Conservation (phyloP, 164 flowering plant species). For the Berberis thunbergii region DNA sequence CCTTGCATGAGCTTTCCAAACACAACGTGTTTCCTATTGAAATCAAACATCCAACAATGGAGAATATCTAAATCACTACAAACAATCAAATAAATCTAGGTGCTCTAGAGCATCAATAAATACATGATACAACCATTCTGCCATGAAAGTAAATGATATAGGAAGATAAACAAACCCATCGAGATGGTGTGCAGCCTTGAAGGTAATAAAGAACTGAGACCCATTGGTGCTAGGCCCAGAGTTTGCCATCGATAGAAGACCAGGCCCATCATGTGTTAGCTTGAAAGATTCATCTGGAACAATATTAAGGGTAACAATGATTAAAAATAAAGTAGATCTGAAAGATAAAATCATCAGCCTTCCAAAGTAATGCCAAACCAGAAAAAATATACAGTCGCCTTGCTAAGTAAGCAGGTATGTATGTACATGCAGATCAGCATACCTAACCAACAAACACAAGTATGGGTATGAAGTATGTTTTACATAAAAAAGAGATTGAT, state of each 20-base stretch:
- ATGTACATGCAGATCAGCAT: too few relatives aligned
- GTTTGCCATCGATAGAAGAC: conserved; percentile 81
- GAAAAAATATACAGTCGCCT: too few relatives aligned
- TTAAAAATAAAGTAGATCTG: conserved; percentile 3
- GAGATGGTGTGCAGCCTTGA: conserved; percentile 65
- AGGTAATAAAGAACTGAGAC: conserved; percentile 77
- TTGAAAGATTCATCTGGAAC: conserved; percentile 68
- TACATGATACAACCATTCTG: background rate
- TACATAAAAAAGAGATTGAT: too few relatives aligned
- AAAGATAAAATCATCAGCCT: background rate
- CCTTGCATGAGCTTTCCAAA: conserved; percentile 93
- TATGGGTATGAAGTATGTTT: too few relatives aligned
- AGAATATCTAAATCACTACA: background rate
- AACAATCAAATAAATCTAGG: background rate
- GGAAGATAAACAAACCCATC: conserved; percentile 55
- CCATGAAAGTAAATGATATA: background rate
- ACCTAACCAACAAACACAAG: too few relatives aligned
- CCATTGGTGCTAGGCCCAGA: conserved; percentile 70
- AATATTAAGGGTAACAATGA: conserved; percentile 2
- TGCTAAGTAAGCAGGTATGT: too few relatives aligned
- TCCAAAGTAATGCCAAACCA: too few relatives aligned
- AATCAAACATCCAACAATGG: background rate
- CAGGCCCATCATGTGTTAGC: conserved; percentile 72
- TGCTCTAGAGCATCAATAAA: background rate
- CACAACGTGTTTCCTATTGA: conserved; percentile 66